Conservation (phyloP, 495 filamentous ascomycete genomes). For the Durotheca rogersii region DNA sequence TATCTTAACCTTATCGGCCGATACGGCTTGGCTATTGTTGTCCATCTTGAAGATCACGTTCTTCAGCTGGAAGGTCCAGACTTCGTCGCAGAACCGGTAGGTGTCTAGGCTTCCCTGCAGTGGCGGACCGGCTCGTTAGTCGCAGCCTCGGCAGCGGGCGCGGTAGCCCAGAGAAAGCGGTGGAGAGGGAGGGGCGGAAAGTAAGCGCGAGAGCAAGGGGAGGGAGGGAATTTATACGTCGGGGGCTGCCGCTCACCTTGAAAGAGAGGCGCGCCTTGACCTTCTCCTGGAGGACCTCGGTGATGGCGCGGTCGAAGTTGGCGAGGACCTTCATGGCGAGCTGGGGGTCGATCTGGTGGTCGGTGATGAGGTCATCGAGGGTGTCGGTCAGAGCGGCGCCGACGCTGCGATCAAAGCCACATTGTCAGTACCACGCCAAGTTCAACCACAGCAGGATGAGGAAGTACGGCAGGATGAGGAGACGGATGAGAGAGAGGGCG, state of each 20-base stretch:
- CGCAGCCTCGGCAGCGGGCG: no score
- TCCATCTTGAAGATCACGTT: constrained; percentile 98
- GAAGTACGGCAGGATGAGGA: no score
- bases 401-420: constrained; percentile 64
- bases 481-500: no score
- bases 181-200: no score
- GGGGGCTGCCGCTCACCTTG: constrained; percentile 88
- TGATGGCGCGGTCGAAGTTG: constrained; percentile 87
- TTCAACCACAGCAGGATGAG: no score
- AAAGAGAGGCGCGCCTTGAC: constrained; percentile 90
- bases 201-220: no score
- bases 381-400: constrained; percentile 91
- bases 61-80: constrained; percentile 99
- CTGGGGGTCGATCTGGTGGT: constrained; percentile 92
- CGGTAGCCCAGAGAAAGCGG: no score
- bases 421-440: constrained; percentile 20
- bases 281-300: constrained; percentile 83
- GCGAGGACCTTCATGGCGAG: constrained; percentile 95
- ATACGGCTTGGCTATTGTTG: constrained; percentile 58
- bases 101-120: constrained; percentile 94
- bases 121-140: no score
- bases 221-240: not conserved
- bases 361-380: constrained; percentile 91
- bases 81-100: constrained; percentile 99
- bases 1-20: constrained; percentile 87